Percentiles rank a stretch among this genome's conserved stretches.
These are phyloP conservation scores for Malassezia caprae DNA, from an alignment of 1,284 basidiomycete species.

Conservation along the genomic window DNA sequence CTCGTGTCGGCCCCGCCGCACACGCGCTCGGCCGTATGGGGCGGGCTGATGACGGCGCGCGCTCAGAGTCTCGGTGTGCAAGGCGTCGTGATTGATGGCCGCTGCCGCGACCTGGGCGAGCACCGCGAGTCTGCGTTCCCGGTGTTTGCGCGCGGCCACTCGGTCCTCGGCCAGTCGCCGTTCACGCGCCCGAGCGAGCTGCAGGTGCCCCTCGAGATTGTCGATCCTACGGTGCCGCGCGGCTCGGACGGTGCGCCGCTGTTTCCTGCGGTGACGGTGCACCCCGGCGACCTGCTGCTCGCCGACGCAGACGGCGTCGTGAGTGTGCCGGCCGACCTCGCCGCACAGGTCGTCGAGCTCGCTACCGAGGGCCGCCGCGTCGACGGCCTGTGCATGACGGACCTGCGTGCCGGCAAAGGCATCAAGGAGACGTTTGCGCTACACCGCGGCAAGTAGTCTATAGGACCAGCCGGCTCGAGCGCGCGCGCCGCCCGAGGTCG, in stretches of 20 bases:
- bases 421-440: slow-evolving; percentile 65
- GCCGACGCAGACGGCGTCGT: slow-evolving; percentile 86
- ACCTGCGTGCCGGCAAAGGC: slow-evolving; percentile 65
- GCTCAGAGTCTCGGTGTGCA: slow-evolving; percentile 60
- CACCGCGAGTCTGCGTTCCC: slow-evolving; percentile 59
- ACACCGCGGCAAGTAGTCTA: slow-evolving; percentile 14
- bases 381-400: slow-evolving; percentile 66
- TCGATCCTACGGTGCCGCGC: slow-evolving; percentile 28
- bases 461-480: slow-evolving; percentile 5
- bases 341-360: slow-evolving; percentile 57
- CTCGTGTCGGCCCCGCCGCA: slow-evolving; percentile 64
- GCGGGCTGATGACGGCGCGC: slow-evolving; percentile 78
- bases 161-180: slow-evolving; percentile 75
- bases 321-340: slow-evolving; percentile 59
- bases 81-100: slow-evolving; percentile 67
- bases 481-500: slow-evolving; percentile 7
- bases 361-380: slow-evolving; percentile 59
- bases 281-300: slow-evolving; percentile 71
- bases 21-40: slow-evolving; percentile 75
- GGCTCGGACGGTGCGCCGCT: slow-evolving; percentile 16
- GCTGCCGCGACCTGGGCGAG: slow-evolving; percentile 71
- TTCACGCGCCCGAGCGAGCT: slow-evolving; percentile 74
- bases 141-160: slow-evolving; percentile 61
- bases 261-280: slow-evolving; percentile 55
- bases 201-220: slow-evolving; percentile 63